Percentiles rank a stretch among this genome's conserved stretches.
Evolutionary conservation across 768 basidiomycete genomes (phyloP).

Genomic region (Boletus tylopilopsis): DNA sequence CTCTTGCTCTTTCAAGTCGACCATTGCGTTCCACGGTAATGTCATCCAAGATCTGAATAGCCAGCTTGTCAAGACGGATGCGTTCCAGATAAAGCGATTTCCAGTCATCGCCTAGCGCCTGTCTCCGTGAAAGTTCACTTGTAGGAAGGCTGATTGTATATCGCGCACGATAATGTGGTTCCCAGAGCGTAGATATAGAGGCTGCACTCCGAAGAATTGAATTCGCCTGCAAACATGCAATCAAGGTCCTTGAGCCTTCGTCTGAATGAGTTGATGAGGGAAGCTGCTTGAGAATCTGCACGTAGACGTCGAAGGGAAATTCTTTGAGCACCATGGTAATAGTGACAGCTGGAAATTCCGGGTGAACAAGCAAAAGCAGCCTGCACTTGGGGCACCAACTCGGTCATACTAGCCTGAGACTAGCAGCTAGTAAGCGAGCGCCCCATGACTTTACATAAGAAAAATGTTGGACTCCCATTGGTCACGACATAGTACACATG

Average conservation of each 20-base stretch:
- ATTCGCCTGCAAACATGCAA: constrained; percentile 38
- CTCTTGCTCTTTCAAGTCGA: constrained; percentile 38
- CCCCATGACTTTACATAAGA: too few species aligned
- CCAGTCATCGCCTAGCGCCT: constrained; percentile 38
- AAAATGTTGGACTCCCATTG: too few species aligned
- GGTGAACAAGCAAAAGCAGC: background rate
- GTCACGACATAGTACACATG: too few species aligned
- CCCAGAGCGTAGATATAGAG: constrained; percentile 43
- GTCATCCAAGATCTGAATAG: constrained; percentile 38
- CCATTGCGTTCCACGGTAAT: constrained; percentile 37
- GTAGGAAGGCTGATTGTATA: constrained; percentile 41
- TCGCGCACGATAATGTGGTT: constrained; percentile 46
- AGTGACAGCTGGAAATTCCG: background rate
- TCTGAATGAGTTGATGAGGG: constrained; percentile 23
- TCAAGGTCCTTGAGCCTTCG: constrained; percentile 33
- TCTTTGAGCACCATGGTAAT: constrained; percentile 18
- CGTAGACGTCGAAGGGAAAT: constrained; percentile 35
- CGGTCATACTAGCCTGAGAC: too few species aligned
- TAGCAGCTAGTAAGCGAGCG: too few species aligned
- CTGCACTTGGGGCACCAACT: too few species aligned
- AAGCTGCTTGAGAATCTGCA: constrained; percentile 35
- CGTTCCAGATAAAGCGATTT: constrained; percentile 43
- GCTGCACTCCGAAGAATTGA: constrained; percentile 44
- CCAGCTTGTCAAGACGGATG: constrained; percentile 40
- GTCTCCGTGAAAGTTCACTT: constrained; percentile 35